Base-by-base conservation (phyloP, 2,329 filamentous ascomycete species). In the Cordyceps tenuipes region DNA sequence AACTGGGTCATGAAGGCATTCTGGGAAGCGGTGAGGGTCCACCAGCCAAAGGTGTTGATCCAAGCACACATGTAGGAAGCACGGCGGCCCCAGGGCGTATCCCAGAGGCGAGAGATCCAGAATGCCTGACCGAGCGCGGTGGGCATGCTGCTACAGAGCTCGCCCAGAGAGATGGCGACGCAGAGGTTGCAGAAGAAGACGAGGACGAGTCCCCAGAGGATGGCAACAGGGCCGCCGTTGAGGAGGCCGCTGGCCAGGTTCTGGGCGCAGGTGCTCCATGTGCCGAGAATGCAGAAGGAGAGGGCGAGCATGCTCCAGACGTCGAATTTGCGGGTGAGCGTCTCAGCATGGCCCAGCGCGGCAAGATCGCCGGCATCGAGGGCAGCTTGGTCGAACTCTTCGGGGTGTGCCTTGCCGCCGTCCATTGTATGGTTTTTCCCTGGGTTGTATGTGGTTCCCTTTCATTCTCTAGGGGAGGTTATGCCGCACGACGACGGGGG, bases 1-100 rank as follows among this genome's bases (percentile, higher is more conserved):
- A 84, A 82, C 64, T 82, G 75, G 3, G 79, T 78, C 80, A 84
- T 83, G 65, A 84, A 84, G 13, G 80, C 81, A 26, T 79, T 74
- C 62, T 82, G 78, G 1, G 79, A 82, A 0, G 81, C 82, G 0
- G 78, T 79, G 61, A 84, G 68, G 0, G 80, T 78, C 75, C 80
- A 82, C 82, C 82, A 84, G 13, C 81, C 82, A 61, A 83, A 83
- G 0, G 77, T 82, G 68, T 84, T 84, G 65, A 83, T 81, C 80
- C 80, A 84, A 2, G 81, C 82, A 63, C 80, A 82, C 69, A 84
- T 75, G 65, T 84, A 84, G 1, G 79, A 81, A 4, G 69, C 65
- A 62, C 82, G 80, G 1, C 81, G 75, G 1, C 80, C 82, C 0
- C 15, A 66, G 65, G 61, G 68, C 52, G 73, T 76, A 70, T 55